These are phyloP conservation scores for Solanum sejunctum DNA, from an alignment of 257 asterid genomes.

Conservation along the genomic window DNA sequence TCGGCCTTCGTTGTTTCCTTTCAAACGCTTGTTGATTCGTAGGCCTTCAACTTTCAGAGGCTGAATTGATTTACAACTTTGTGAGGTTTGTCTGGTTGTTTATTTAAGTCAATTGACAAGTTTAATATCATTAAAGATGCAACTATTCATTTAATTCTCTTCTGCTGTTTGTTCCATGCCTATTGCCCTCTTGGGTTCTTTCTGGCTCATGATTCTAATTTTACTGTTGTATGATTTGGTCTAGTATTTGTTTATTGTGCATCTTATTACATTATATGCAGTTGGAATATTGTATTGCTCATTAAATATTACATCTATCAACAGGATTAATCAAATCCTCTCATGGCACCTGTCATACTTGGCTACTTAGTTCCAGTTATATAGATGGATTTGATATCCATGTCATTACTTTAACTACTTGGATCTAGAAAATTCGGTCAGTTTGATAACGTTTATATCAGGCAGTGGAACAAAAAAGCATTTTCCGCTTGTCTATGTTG, in stretches of 20 bases:
- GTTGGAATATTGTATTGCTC: neutral
- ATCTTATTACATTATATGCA: neutral
- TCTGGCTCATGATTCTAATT: neutral
- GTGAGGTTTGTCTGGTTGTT: slow-evolving; percentile 9
- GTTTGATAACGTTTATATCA: neutral
- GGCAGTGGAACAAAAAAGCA: neutral
- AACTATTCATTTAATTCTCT: neutral
- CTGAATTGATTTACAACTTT: slow-evolving; percentile 15
- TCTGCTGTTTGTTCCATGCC: neutral
- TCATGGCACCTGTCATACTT: neutral
- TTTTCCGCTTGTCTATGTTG: neutral
- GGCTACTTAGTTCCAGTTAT: neutral
- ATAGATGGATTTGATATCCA: neutral
- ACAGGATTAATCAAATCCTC: neutral
- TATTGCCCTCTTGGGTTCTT: neutral
- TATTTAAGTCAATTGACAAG: neutral
- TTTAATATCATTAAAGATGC: neutral
- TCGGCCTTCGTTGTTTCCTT: slow-evolving; percentile 37
- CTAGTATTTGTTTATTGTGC: neutral
- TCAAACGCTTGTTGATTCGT: slow-evolving; percentile 38
- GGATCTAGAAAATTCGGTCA: neutral
- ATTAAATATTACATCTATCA: neutral
- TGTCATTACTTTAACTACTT: neutral
- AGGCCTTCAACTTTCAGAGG: slow-evolving; percentile 38
- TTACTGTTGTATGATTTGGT: neutral